These are phyloP conservation scores for Aspergillus haitiensis DNA, from an alignment of 495 filamentous ascomycete species.

Conservation along the genomic window DNA sequence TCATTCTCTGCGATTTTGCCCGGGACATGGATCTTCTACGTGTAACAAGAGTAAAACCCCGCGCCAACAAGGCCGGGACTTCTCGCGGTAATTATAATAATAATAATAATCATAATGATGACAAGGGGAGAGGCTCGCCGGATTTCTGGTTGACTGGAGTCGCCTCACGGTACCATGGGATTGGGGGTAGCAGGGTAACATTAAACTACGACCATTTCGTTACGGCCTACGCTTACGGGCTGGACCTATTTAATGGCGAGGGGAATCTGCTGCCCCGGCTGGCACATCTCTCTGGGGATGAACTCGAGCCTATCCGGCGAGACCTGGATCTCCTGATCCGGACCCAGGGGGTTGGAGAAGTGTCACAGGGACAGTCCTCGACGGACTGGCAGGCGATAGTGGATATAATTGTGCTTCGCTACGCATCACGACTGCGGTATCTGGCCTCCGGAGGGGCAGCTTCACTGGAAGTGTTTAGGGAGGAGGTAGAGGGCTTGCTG, in stretches of 20 bases:
- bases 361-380: neutral
- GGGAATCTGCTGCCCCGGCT: conserved; percentile 49
- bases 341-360: conserved; percentile 21
- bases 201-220: conserved; percentile 64
- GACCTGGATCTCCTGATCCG: conserved; percentile 44
- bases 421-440: conserved; percentile 52
- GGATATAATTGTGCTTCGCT: conserved; percentile 62
- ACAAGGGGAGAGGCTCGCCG: conserved; percentile 19
- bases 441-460: conserved; percentile 42
- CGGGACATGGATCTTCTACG: conserved; percentile 37
- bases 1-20: conserved; percentile 65
- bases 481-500: conserved; percentile 48
- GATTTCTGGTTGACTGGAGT: conserved; percentile 42
- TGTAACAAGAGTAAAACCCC: conserved; percentile 30
- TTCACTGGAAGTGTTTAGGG: conserved; percentile 35
- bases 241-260: conserved; percentile 48
- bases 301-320: conserved; percentile 42
- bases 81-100: no score
- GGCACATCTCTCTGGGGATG: conserved; percentile 29
- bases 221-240: conserved; percentile 54
- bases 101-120: no score
- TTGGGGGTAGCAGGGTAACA: conserved; percentile 52
- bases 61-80: neutral
- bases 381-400: conserved; percentile 61
- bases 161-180: conserved; percentile 57